Percentiles rank a stretch among this genome's conserved stretches.
phyloP scores from a whole-genome alignment of 2,329 filamentous ascomycete species.

The Colletotrichum filicis region DNA sequence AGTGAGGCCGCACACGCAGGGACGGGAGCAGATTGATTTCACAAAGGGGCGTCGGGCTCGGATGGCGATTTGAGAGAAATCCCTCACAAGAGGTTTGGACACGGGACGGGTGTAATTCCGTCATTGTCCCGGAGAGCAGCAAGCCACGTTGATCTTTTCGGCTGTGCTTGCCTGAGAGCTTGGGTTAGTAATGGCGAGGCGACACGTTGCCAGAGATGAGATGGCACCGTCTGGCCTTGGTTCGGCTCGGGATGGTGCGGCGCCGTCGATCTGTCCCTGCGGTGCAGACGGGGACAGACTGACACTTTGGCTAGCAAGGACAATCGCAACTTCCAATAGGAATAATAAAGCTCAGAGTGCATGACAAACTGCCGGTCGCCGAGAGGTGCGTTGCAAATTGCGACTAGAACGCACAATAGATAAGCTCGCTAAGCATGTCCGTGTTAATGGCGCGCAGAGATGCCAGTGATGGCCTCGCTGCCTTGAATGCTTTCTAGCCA shows the following conservation, averaged over 20 bases:
- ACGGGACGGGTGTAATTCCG: background rate
- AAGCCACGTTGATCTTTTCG: background rate
- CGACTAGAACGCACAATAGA: background rate
- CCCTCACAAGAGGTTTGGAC: background rate
- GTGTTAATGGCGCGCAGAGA: background rate
- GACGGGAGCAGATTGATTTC: background rate
- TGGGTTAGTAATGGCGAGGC: background rate
- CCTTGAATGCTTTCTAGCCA: background rate
- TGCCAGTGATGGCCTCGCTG: background rate
- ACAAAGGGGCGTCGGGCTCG: background rate
- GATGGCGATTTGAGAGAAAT: background rate
- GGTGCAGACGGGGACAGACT: background rate
- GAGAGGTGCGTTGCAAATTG: background rate
- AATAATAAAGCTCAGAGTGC: slow-evolving; percentile 24
- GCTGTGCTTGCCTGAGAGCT: background rate
- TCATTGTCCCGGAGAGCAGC: background rate
- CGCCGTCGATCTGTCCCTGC: slow-evolving; percentile 2
- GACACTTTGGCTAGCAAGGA: background rate
- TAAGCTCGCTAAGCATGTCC: background rate
- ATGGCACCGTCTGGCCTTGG: slow-evolving; percentile 15
- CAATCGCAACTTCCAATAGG: slow-evolving; percentile 13
- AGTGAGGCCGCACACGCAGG: slow-evolving; percentile 3
- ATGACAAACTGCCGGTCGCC: slow-evolving; percentile 22
- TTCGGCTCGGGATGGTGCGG: slow-evolving; percentile 7
- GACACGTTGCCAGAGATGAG: slow-evolving; percentile 23